phyloP scores from a whole-genome alignment of 2,329 filamentous ascomycete species.

The Orbilia quercus region DNA sequence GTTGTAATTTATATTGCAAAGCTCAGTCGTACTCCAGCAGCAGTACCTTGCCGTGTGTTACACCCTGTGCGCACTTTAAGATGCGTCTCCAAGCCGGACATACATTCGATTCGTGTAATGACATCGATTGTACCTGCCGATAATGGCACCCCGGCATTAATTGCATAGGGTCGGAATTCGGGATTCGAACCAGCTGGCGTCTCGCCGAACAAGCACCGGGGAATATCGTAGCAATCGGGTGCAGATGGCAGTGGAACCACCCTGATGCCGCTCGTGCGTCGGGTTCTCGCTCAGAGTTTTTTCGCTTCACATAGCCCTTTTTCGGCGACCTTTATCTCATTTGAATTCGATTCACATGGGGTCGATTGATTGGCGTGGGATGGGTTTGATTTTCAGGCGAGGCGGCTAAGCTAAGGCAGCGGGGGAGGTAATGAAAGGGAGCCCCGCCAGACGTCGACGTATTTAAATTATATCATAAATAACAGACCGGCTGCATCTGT shows the following conservation, averaged over 20 bases:
- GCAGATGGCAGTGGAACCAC: conserved; percentile 36
- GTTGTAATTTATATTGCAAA: too few relatives aligned
- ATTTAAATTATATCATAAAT: conserved; percentile 42
- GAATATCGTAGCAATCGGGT: conserved; percentile 16
- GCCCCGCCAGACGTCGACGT: conserved; percentile 41
- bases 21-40: too few relatives aligned
- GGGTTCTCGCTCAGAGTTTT: conserved; percentile 10
- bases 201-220: conserved; percentile 28
- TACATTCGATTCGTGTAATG: too few relatives aligned
- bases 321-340: conserved; percentile 13
- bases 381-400: neutral
- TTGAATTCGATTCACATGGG: conserved; percentile 27
- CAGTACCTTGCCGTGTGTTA: too few relatives aligned
- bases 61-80: too few relatives aligned
- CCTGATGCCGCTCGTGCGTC: conserved; percentile 23
- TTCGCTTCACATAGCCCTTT: conserved; percentile 7
- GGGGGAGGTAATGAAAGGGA: conserved; percentile 22
- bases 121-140: conserved; percentile 17
- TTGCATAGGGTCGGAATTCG: conserved; percentile 46
- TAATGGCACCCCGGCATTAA: conserved; percentile 17
- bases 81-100: neutral
- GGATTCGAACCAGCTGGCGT: conserved; percentile 33
- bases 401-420: neutral
- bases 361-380: conserved; percentile 40
- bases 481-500: neutral